Evolutionary conservation across 2,329 filamentous ascomycete species (phyloP), one percentile per base, ranked within the genome.

Genomic region (Myriosclerotinia scirpicola): DNA sequence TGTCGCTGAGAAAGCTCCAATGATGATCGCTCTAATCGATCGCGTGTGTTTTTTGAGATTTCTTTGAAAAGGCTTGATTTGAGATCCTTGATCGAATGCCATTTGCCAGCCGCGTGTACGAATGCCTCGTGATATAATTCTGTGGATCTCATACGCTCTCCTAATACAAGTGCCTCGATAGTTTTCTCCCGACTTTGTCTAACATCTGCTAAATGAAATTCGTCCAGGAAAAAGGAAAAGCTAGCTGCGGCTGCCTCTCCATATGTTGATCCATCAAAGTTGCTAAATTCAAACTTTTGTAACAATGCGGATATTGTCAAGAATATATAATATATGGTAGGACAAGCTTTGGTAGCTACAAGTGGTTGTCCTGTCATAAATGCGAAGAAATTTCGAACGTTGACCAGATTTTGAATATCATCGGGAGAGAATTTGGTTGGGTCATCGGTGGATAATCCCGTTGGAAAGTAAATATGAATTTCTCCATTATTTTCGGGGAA

Each of bases 91-190:
- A 93, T 86, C 42, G 92, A 83, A 26, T 91, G 85, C 67, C 94
- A 92, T 78, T 95, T 96, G 60, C 94, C 95, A 12, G 91, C 92
- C 0, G 89, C 92, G 77, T 98, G 95, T 6, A 93, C 88, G 74
- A 97, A 98, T 0, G 92, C 92, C 77, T 97, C 93, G 67, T 91
- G 92, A 79, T 96, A 98, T 2, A 99, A 83, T 9, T 88, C 84
- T 73, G 89, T 86, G 58, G 86, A 96, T 67, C 89, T 88, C 87
- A 98, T 91, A 48, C 86, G 86, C 79, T 99, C 94, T 66, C 91
- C 93, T 14, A 99, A 81, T n/a, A 98, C 84, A 56, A 98, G 84
- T 0, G 89, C 91, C 78, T 98, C 92, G 34, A 98, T 83, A 0
- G 91, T 97, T 82, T 95, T 96, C 75, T 97, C 92, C 36, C 90